Evolutionary conservation across 2,329 filamentous ascomycete genomes (phyloP).

Genomic region (Hypoxylon sp.): DNA sequence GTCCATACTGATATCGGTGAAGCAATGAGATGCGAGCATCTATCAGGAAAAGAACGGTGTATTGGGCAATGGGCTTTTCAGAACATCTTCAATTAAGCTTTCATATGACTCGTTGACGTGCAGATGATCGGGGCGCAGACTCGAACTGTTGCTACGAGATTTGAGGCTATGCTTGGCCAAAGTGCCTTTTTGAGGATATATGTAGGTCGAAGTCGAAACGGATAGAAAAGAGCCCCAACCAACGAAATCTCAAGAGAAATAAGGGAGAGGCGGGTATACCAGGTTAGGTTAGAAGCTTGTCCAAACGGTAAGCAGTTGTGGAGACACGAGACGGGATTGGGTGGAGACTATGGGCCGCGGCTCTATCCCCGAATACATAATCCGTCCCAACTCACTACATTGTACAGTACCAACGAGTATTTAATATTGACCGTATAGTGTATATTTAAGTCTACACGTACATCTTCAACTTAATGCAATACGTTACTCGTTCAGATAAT

Average conservation of each 20-base stretch:
- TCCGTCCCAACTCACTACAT: slow-evolving; percentile 17
- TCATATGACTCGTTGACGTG: slow-evolving; percentile 31
- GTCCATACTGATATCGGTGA: slow-evolving; percentile 60
- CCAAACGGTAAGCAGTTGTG: slow-evolving; percentile 23
- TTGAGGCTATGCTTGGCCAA: slow-evolving; percentile 40
- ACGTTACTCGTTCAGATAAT: neutral
- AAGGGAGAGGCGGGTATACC: slow-evolving; percentile 43
- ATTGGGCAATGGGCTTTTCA: slow-evolving; percentile 7
- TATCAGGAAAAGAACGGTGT: slow-evolving; percentile 20
- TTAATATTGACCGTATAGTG: too few relatives aligned
- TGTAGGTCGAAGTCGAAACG: neutral
- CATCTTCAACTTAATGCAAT: slow-evolving; percentile 1
- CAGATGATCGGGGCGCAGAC: slow-evolving; percentile 40
- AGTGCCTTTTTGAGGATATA: slow-evolving; percentile 17
- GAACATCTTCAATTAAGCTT: slow-evolving; percentile 26
- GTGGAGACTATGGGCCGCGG: slow-evolving; percentile 27
- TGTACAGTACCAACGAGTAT: neutral
- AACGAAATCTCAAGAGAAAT: slow-evolving; percentile 25
- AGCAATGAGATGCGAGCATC: slow-evolving; percentile 14
- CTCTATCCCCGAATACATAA: slow-evolving; percentile 14
- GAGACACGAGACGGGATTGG: slow-evolving; percentile 34
- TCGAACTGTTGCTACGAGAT: slow-evolving; percentile 17
- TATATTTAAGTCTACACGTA: slow-evolving; percentile 3
- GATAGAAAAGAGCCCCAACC: slow-evolving; percentile 13
- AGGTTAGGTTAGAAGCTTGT: slow-evolving; percentile 29